These are phyloP conservation scores for Panus rudis DNA, from an alignment of 768 basidiomycete species.

Conservation along the genomic window DNA sequence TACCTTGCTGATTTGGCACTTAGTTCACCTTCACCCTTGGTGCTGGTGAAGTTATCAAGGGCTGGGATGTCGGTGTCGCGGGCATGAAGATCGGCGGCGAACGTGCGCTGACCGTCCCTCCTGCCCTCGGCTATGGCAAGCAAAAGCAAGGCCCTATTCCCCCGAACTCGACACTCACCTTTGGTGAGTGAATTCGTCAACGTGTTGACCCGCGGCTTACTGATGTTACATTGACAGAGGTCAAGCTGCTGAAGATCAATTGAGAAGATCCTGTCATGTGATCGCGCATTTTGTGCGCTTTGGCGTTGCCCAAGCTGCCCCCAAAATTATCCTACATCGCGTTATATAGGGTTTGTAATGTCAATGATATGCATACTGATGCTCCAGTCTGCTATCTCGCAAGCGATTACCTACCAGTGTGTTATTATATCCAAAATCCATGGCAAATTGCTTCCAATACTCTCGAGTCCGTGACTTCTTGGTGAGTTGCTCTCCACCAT, in stretches of 20 bases:
- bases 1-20: conserved; percentile 1
- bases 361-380: too few relatives aligned
- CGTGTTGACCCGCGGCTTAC: background rate
- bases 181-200: conserved; percentile 47
- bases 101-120: conserved; percentile 69
- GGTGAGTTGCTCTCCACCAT: too few relatives aligned
- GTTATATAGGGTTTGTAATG: too few relatives aligned
- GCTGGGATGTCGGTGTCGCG: conserved; percentile 87
- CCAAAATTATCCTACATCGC: background rate
- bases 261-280: too few relatives aligned
- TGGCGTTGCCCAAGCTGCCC: background rate
- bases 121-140: conserved; percentile 66
- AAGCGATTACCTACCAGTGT: too few relatives aligned
- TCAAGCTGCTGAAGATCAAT: conserved; percentile 9
- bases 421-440: too few relatives aligned
- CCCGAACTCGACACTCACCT: conserved; percentile 70
- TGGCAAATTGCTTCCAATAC: too few relatives aligned
- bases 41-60: conserved; percentile 88
- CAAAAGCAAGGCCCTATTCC: conserved; percentile 62
- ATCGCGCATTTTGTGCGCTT: too few relatives aligned
- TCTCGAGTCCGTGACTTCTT: too few relatives aligned
- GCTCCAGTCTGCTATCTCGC: too few relatives aligned
- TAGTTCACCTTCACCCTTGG: conserved; percentile 42
- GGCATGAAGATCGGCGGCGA: conserved; percentile 94
- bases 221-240: conserved; percentile 7